Conservation (phyloP, 2,329 filamentous ascomycete genomes). For the Shiraia sp. region DNA sequence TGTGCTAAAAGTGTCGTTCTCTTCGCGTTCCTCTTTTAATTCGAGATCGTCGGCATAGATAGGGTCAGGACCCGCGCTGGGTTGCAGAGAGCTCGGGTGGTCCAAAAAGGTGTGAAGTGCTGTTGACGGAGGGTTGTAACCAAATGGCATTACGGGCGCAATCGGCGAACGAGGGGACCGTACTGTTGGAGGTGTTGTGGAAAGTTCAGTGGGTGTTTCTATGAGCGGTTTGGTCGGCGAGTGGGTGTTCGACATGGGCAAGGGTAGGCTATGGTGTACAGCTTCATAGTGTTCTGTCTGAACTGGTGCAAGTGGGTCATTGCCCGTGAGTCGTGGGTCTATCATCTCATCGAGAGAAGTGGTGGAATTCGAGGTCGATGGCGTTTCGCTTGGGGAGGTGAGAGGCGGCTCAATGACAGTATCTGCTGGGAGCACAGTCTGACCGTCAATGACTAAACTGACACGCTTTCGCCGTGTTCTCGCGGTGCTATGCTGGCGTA, state of each 20-base stretch:
- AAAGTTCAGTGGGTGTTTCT: constrained; percentile 15
- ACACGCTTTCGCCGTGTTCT: constrained; percentile 39
- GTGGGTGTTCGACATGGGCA: constrained; percentile 22
- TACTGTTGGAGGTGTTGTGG: constrained; percentile 9
- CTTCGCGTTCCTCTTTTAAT: constrained; percentile 18
- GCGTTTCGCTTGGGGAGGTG: constrained; percentile 33
- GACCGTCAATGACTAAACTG: constrained; percentile 43
- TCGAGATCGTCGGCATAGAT: constrained; percentile 21
- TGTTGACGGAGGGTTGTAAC: constrained; percentile 22
- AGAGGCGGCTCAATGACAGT: constrained; percentile 31
- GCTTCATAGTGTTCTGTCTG: constrained; percentile 28
- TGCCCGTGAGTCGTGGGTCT: constrained; percentile 33
- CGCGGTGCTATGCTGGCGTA: constrained; percentile 29
- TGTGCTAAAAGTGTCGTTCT: constrained; percentile 22
- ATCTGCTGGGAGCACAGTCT: constrained; percentile 44
- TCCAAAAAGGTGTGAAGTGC: constrained; percentile 30
- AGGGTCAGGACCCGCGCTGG: constrained; percentile 21
- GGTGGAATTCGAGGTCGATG: constrained; percentile 35
- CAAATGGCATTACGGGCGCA: constrained; percentile 7
- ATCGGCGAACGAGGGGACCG: constrained; percentile 11
- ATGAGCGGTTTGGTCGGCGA: constrained; percentile 26
- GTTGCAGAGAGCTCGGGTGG: constrained; percentile 17
- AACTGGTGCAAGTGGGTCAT: constrained; percentile 7
- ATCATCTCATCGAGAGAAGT: constrained; percentile 38
- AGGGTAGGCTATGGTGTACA: constrained; percentile 37